Base-by-base conservation (phyloP, 2,329 filamentous ascomycete species). In the Bipolaris bicolor region DNA sequence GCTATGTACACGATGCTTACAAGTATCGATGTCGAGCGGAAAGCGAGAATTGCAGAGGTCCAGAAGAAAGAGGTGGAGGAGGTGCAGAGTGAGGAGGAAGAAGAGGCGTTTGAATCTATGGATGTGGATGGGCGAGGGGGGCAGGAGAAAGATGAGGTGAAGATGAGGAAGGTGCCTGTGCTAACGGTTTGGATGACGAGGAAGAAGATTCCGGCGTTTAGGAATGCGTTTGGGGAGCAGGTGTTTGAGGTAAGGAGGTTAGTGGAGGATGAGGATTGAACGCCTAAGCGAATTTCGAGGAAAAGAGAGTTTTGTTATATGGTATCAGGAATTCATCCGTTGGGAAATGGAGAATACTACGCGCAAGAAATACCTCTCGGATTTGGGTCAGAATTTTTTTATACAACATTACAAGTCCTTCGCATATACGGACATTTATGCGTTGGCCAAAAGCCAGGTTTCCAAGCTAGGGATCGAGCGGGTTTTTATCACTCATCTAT, bases 121-220 rank as follows among this genome's bases (percentile, higher is more conserved):
- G 56, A 60, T 9, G 24, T 60, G 6, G 60, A 60, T 33, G n/a
- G n/a, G 10, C 33, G 43, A 5, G 43, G 52, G 2, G 16, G 16
- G 11, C 49, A 34, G 26, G 33, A 31, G 15, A 45, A 64, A 16
- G 24, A 44, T 7, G 24, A 24, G 5, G 18, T 41, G 20, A 40
- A 55, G 33, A 58, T 15, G 50, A 60, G 47, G 31, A 64, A 46
- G 9, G 34, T 58, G 15, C 66, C 67, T 0, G 62, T 70, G 10
- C 45, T 70, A 2, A 69, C 66, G 1, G 51, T 67, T 1, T 70
- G 67, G 67, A 55, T 70, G 44, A 63, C 62, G 15, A 64, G 48
- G 51, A 64, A 49, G 39, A 49, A 31, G 26, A 61, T 69, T 37
- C 43, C 57, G 2, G 59, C 45, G 7, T 66, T 68, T 33, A 54